A percentile compares a stretch with the other conserved stretches of the same genome.
phyloP scores from a whole-genome alignment of 768 basidiomycete genomes.

The Paxillus rubicundulus region DNA sequence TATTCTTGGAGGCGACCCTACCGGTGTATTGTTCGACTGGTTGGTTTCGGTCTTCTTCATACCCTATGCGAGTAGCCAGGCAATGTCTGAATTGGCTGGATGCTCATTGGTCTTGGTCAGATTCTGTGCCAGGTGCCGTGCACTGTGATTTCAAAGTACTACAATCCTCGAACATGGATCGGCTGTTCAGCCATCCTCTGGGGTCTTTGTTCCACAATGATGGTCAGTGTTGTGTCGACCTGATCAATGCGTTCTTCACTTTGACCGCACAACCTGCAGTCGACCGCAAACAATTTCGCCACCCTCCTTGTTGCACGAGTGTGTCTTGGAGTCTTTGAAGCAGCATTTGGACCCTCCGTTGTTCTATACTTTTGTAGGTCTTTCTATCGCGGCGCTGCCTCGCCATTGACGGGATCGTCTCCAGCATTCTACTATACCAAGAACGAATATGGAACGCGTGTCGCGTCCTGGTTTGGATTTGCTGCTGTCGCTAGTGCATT shows the following conservation, averaged over 20 bases:
- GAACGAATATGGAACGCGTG: constrained; percentile 43
- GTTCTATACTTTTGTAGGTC: constrained; percentile 31
- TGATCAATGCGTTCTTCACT: neutral
- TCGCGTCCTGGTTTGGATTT: constrained; percentile 55
- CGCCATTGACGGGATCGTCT: neutral
- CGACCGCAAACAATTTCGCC: constrained; percentile 25
- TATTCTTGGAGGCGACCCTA: constrained; percentile 62
- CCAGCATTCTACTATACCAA: constrained; percentile 49
- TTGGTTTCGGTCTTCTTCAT: constrained; percentile 75
- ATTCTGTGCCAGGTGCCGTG: constrained; percentile 71
- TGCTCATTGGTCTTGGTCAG: constrained; percentile 33
- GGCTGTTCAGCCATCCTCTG: constrained; percentile 68
- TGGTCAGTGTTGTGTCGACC: constrained; percentile 41
- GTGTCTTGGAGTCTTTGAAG: constrained; percentile 34
- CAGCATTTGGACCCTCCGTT: constrained; percentile 33
- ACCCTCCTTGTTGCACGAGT: constrained; percentile 30
- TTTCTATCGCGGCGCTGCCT: constrained; percentile 14
- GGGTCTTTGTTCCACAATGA: constrained; percentile 69
- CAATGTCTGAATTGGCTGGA: neutral
- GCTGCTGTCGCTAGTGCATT: constrained; percentile 58
- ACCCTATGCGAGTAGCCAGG: constrained; percentile 56
- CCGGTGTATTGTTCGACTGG: constrained; percentile 74
- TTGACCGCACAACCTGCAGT: constrained; percentile 13
- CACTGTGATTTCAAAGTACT: constrained; percentile 63
- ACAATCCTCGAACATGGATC: constrained; percentile 67